Evolutionary conservation across 805 yeast genomes (phyloP).

Genomic region (Saturnispora zaruensis): DNA sequence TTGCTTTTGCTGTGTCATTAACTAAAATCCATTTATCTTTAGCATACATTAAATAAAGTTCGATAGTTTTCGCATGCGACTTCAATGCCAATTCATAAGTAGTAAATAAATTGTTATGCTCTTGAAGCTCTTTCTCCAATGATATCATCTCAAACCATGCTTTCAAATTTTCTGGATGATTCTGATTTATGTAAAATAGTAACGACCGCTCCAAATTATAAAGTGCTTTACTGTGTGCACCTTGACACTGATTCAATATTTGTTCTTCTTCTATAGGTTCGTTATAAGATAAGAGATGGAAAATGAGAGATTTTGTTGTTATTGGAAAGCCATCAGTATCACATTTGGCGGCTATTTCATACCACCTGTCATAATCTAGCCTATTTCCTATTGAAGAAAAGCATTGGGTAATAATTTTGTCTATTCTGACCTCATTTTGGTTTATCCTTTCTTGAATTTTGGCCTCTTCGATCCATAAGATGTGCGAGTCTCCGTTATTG

Average conservation of each 20-base stretch:
- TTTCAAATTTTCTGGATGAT: constrained; percentile 37
- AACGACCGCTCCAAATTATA: constrained; percentile 38
- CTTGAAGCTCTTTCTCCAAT: constrained; percentile 26
- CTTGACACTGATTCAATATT: not conserved
- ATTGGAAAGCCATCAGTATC: constrained; percentile 35
- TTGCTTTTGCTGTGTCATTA: constrained; percentile 42
- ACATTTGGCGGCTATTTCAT: constrained; percentile 44
- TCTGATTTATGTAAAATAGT: constrained; percentile 37
- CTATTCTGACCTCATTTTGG: constrained; percentile 37
- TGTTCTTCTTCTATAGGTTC: not conserved
- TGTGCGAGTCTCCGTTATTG: constrained; percentile 34
- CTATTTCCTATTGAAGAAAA: constrained; percentile 32
- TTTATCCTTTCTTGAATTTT: constrained; percentile 52
- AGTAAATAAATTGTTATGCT: constrained; percentile 29
- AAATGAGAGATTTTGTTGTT: constrained; percentile 48
- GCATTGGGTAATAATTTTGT: constrained; percentile 42
- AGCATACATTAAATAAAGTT: constrained; percentile 61
- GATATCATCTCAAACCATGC: constrained; percentile 43
- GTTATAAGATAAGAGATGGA: constrained; percentile 16
- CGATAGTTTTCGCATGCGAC: constrained; percentile 39
- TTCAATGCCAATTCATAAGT: constrained; percentile 48
- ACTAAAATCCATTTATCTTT: constrained; percentile 51
- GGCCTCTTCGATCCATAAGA: constrained; percentile 64
- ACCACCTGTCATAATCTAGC: constrained; percentile 41
- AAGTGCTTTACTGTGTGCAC: constrained; percentile 27